Base-by-base conservation (phyloP, 352 stramenopile species). In the Phytopythium aichiense region DNA sequence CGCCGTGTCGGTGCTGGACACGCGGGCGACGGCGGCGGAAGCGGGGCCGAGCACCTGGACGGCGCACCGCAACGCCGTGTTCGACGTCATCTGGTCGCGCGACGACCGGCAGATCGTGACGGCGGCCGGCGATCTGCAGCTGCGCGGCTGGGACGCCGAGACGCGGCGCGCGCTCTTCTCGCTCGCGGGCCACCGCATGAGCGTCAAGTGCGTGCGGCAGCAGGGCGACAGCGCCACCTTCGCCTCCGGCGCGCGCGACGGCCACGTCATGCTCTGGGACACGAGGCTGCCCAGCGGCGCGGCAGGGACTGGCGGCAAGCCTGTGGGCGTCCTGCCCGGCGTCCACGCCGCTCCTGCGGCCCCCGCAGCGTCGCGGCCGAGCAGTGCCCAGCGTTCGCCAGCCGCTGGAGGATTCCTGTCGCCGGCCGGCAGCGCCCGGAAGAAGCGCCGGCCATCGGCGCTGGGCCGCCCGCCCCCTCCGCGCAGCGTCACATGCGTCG, bases 161-260 rank as follows among this genome's bases (percentile, higher is more conserved):
- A 87, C 62, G 4, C 54, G 66, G 37, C 45, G 54, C 12, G n/a
- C 63, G 42, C n/a, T 67, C 58, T 74, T 79, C 65, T 40, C 73
- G 46, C 60, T 81, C 67, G 5, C 66, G 33, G 77, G 73, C 53
- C 79, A 88, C 56, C 63, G 79, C 15, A 88, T 88, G 79, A 92
- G 83, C 68, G 81, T 92, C 62, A 92, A 92, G 54, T 88, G 83
- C 61, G 76, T 92, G 4, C 83, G 81, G 7, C 76, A 89, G 58
- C 68, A 4, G 43, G 71, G 25, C 61, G 70, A 33, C 49, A 43
- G 49, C 6, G 42, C 72, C 40, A 56, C 86, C 23, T 83, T 89
- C 64, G 77, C 77, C 23, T 88, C 80, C 5, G 79, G 83, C 52
- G 71, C 73, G 54, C 68, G 83, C 7, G 83, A 92, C 65, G 83